phyloP scores from a whole-genome alignment of 1,284 basidiomycete genomes.

The Volvariella volvacea region DNA sequence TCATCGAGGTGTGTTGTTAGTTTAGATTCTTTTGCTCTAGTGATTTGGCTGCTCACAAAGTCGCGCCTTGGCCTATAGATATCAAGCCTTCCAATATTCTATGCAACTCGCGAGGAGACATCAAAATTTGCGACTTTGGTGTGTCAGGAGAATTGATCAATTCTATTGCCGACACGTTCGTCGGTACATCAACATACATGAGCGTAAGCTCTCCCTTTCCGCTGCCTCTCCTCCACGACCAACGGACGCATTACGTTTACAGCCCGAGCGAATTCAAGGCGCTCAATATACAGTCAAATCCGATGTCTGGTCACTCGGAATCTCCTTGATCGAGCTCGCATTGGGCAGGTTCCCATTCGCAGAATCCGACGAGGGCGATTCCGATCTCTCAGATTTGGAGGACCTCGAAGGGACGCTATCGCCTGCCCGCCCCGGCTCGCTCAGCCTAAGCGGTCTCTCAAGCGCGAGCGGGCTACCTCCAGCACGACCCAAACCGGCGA shows the following conservation, averaged over 20 bases:
- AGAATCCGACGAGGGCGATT: constrained; percentile 20
- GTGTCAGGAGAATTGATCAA: constrained; percentile 99
- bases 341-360: constrained; percentile 24
- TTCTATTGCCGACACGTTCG: constrained; percentile 97
- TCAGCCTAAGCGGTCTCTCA: neutral
- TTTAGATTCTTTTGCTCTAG: constrained; percentile 3
- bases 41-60: constrained; percentile 4
- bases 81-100: constrained; percentile 99
- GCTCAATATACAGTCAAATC: constrained; percentile 97
- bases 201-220: constrained; percentile 62
- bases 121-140: constrained; percentile 99
- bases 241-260: constrained; percentile 9
- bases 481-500: constrained; percentile 11
- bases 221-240: neutral
- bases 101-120: constrained; percentile 89
- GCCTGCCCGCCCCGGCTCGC: constrained; percentile 3
- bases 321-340: constrained; percentile 89
- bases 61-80: constrained; percentile 48
- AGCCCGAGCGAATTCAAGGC: constrained; percentile 99
- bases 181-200: constrained; percentile 99
- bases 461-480: constrained; percentile 5
- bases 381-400: constrained; percentile 19
- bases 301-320: constrained; percentile 95
- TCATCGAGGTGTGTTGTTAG: constrained; percentile 72
- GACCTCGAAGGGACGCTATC: constrained; percentile 11